Conservation (phyloP, 768 basidiomycete genomes). For the Mycena galericulata region DNA sequence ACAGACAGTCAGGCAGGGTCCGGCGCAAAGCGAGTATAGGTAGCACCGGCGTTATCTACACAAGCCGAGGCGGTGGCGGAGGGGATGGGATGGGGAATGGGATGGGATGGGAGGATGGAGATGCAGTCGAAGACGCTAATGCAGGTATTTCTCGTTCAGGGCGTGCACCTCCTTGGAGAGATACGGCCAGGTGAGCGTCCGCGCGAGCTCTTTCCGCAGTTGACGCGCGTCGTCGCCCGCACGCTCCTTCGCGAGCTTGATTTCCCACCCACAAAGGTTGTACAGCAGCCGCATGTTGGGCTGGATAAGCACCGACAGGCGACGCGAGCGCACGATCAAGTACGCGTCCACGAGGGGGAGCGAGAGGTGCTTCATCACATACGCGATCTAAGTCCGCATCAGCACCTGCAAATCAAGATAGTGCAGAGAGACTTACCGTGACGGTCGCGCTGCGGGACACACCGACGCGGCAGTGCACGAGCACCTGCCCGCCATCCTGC, state of each 20-base stretch:
- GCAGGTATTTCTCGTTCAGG: constrained; percentile 86
- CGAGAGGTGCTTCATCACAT: constrained; percentile 93
- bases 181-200: constrained; percentile 86
- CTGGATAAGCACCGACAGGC: constrained; percentile 92
- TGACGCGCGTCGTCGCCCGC: constrained; percentile 63
- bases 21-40: background rate
- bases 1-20: background rate
- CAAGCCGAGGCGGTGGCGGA: background rate
- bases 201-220: constrained; percentile 69
- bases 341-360: constrained; percentile 94
- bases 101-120: too few species aligned
- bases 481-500: constrained; percentile 84
- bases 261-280: constrained; percentile 95
- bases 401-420: constrained; percentile 8
- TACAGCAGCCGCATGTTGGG: constrained; percentile 97
- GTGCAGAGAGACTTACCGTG: constrained; percentile 63
- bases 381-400: constrained; percentile 75
- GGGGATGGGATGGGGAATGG: background rate
- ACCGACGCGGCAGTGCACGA: constrained; percentile 99
- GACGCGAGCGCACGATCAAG: constrained; percentile 88
- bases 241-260: constrained; percentile 85
- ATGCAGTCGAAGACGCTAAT: constrained; percentile 34
- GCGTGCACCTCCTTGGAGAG: constrained; percentile 87
- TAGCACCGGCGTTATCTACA: background rate
- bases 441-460: constrained; percentile 95